Evolutionary conservation across 139 green algal genomes (phyloP).

Genomic region (Chlorella sorokiniana): DNA sequence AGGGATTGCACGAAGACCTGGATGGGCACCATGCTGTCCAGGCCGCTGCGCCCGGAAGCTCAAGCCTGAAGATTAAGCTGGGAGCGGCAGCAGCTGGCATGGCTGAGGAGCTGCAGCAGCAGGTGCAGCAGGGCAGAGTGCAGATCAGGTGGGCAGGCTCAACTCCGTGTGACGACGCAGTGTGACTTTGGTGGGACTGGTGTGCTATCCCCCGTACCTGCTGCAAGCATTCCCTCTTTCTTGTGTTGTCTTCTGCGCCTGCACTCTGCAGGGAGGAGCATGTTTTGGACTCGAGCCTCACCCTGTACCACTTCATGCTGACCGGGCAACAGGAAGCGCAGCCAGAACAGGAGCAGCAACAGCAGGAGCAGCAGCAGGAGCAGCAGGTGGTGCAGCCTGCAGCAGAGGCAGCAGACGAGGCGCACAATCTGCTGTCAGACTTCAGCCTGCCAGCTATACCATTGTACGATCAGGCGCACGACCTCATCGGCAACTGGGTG

Average conservation of each 20-base stretch:
- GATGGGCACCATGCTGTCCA: not conserved
- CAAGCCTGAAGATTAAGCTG: not conserved
- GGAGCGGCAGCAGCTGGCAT: too few species aligned
- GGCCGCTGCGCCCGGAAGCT: not conserved
- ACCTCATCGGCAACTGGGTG: too few species aligned
- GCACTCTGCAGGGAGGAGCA: not conserved
- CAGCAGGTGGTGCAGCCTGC: not conserved
- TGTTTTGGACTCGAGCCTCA: not conserved
- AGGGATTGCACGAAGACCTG: not conserved
- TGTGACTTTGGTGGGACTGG: not conserved
- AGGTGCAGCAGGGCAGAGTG: not conserved
- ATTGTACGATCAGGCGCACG: too few species aligned
- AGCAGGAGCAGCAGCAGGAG: slow-evolving; percentile 1
- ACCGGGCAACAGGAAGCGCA: not conserved
- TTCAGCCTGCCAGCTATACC: too few species aligned
- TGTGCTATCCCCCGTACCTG: not conserved
- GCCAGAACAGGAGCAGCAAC: not conserved
- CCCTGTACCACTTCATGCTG: not conserved
- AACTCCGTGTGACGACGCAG: not conserved
- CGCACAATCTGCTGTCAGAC: too few species aligned
- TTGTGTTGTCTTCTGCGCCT: not conserved
- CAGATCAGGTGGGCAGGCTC: not conserved
- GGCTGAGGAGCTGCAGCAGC: not conserved
- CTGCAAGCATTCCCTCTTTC: not conserved
- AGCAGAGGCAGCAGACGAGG: not conserved